Conservation (phyloP, 2,329 filamentous ascomycete genomes). For the Cercospora sp. region DNA sequence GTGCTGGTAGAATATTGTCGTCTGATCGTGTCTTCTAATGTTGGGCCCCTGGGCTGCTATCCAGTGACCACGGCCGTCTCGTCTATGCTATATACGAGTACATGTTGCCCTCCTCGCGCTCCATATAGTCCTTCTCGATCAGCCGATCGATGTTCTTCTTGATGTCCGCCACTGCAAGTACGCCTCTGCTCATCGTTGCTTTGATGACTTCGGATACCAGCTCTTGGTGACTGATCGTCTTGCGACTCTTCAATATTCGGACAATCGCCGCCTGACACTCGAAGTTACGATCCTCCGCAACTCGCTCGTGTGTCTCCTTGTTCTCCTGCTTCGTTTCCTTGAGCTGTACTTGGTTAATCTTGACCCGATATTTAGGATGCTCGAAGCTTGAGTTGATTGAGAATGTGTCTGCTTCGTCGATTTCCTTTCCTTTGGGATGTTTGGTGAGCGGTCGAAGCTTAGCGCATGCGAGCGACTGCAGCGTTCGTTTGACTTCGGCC, state of each 20-base stretch:
- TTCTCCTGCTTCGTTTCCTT: slow-evolving; percentile 96
- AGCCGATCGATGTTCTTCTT: slow-evolving; percentile 97
- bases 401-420: slow-evolving; percentile 78
- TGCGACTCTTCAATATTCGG: slow-evolving; percentile 92
- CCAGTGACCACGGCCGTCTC: neutral
- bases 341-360: slow-evolving; percentile 98
- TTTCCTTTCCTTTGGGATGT: slow-evolving; percentile 75
- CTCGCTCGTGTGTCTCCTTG: slow-evolving; percentile 86
- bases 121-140: slow-evolving; percentile 92
- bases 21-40: neutral
- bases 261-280: slow-evolving; percentile 98
- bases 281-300: slow-evolving; percentile 85
- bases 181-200: slow-evolving; percentile 82
- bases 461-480: slow-evolving; percentile 92
- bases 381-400: slow-evolving; percentile 74
- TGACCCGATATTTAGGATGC: slow-evolving; percentile 84
- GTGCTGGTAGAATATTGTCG: neutral
- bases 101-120: slow-evolving; percentile 68
- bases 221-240: slow-evolving; percentile 82
- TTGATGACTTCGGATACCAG: slow-evolving; percentile 90
- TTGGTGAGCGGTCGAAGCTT: slow-evolving; percentile 83
- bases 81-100: slow-evolving; percentile 50
- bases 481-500: slow-evolving; percentile 78
- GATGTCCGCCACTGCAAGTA: slow-evolving; percentile 81
- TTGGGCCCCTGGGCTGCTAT: neutral